phyloP scores from a whole-genome alignment of 805 yeast species.

The Candida montana region DNA sequence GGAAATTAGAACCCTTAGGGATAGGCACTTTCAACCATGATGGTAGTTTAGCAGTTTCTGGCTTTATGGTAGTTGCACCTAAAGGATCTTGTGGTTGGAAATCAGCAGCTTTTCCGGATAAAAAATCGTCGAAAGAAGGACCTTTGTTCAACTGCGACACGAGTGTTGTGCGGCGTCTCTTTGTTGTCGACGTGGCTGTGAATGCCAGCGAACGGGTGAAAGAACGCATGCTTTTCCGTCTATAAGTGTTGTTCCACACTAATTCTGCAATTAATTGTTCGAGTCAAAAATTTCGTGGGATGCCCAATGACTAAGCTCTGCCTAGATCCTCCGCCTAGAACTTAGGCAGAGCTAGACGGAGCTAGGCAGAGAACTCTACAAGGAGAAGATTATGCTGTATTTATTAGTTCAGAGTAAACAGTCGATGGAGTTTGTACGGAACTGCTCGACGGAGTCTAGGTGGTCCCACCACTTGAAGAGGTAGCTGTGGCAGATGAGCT shows the following conservation, averaged over 20 bases:
- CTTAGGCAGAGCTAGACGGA: too few species aligned
- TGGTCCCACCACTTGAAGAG: slow-evolving; percentile 92
- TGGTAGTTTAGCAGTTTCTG: slow-evolving; percentile 51
- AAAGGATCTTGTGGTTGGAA: slow-evolving; percentile 65
- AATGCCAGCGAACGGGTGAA: slow-evolving; percentile 5
- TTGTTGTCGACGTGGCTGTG: slow-evolving; percentile 2
- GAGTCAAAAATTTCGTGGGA: too few species aligned
- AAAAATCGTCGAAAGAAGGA: slow-evolving; percentile 90
- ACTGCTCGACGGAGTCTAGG: slow-evolving; percentile 51
- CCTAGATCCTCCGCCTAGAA: background rate
- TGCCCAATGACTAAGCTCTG: background rate
- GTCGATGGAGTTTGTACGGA: slow-evolving; percentile 34
- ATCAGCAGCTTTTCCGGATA: slow-evolving; percentile 68
- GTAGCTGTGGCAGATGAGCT: slow-evolving; percentile 86
- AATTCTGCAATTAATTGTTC: too few species aligned
- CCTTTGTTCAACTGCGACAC: slow-evolving; percentile 54
- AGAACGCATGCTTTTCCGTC: background rate
- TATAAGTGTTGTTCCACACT: too few species aligned
- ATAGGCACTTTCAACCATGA: slow-evolving; percentile 93
- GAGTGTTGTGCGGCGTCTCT: slow-evolving; percentile 6
- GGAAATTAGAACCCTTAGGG: slow-evolving; percentile 88
- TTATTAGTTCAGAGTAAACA: too few species aligned
- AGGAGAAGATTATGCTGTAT: too few species aligned
- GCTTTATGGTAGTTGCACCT: slow-evolving; percentile 48
- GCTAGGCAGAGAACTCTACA: too few species aligned